Evolutionary conservation across 176 grass and related monocot species (phyloP), one percentile per base, ranked within the genome.

Genomic region (Rhynchospora pubera): DNA sequence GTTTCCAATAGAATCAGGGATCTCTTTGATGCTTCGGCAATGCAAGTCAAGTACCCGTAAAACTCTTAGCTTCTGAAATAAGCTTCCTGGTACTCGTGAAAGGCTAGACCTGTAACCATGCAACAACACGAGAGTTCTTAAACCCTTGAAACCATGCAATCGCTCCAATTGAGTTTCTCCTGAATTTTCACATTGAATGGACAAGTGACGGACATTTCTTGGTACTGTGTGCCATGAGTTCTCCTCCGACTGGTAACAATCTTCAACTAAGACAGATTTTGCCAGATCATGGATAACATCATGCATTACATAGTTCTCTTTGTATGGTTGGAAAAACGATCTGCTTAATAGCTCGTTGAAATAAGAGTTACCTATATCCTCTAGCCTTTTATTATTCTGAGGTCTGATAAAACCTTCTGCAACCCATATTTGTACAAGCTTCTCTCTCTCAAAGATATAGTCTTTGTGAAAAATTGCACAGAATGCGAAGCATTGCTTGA

Each of bases 381-480:
- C 93, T 6, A 80, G 63, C 57, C 74, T 88, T 84, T 77, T 90
- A 48, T 70, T 88, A 39, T 87, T 61, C 24, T 70, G 81, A 53
- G 89, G 79, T 52, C 59, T 83, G 59, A 90, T 85, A 83, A 90
- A 90, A 52, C 88, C 88, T 16, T 83, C 86, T 69, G 86, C 93
- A 59, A 96, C 57, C 93, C 93, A 96, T 63, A 92, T 81, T 15
- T 88, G 83, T 57, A 92, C 75, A 44, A 96, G 55, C 14, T 86
- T 89, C 13, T 88, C 87, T 62, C 51, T 88, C 66, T 68, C 87
- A 72, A 96, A 92, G 19, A 82, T 48, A 83, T 90, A 90, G 83
- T 96, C 90, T 75, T 90, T 96, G 23, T 85, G 90, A 77, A 90
- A 96, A 24, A 96, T 82, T 52, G 90, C 88, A 89, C 93, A 96